Conservation (phyloP, 129 eudicot species). For the Erigeron canadensis region DNA sequence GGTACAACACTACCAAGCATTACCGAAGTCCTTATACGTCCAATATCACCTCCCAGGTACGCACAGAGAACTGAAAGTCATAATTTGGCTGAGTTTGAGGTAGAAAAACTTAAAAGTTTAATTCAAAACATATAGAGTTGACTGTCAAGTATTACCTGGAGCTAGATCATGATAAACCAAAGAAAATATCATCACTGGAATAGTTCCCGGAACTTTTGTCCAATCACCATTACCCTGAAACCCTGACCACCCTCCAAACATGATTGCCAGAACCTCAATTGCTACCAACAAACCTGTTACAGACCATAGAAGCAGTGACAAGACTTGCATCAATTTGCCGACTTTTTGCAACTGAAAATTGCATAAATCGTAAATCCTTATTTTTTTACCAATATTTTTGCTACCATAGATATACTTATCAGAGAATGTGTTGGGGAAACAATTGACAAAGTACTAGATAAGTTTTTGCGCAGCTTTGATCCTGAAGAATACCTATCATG, state of each 20-base stretch:
- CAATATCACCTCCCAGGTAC: constrained; percentile 67
- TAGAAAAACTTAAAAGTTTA: background rate
- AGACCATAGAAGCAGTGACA: constrained; percentile 13
- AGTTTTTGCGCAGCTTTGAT: too few relatives aligned
- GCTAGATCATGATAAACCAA: constrained; percentile 88
- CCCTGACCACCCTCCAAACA: constrained; percentile 66
- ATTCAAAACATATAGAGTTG: constrained; percentile 6
- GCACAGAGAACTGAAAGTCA: constrained; percentile 76
- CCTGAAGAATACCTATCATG: constrained; percentile 55
- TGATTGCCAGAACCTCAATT: constrained; percentile 64
- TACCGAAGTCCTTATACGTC: constrained; percentile 69
- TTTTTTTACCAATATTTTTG: background rate
- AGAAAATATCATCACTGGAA: constrained; percentile 86
- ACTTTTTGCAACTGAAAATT: background rate
- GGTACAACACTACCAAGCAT: constrained; percentile 77
- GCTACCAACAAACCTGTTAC: constrained; percentile 60
- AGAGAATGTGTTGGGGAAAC: too few relatives aligned
- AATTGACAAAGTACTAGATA: too few relatives aligned
- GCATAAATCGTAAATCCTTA: background rate
- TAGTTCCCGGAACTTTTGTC: constrained; percentile 73
- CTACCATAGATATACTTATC: too few relatives aligned
- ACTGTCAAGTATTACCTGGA: constrained; percentile 47
- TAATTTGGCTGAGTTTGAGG: background rate
- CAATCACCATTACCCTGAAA: constrained; percentile 60
- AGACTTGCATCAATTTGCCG: constrained; percentile 11